Base-by-base conservation (phyloP, 768 basidiomycete genomes). In the Lyophyllum shimeji region DNA sequence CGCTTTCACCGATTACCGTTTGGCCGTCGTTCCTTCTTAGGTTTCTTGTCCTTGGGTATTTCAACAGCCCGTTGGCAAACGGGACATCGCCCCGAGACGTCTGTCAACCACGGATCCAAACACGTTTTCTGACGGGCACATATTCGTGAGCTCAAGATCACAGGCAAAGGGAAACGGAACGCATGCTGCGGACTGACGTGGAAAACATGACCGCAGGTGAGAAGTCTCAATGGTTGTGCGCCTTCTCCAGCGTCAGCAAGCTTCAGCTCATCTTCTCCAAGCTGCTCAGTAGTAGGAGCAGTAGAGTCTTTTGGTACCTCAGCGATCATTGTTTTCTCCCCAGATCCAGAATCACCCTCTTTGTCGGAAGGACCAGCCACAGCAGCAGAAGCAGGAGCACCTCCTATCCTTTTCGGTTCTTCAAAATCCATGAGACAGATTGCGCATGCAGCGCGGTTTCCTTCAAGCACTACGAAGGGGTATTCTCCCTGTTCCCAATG, bases 401-500 rank as follows among this genome's bases (percentile, higher is more conserved):
- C 49, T 52, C 58, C 49, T 63, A 72, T 61, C 64, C 68, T 60
- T 67, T 75, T 71, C 15, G 91, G 91, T 68, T 87, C 88, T 60
- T 89, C 88, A 59, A 92, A 94, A 68, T 93, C 91, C 80, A 88
- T 79, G 60, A 93, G 72, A 67, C 92, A 93, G 52, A 93, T 90
- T 23, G 89, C 89, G 68, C 91, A 93, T 15, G 86, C 82, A 3
- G 92, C 92, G 50, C 91, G 85, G 65, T 93, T 91, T 21, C 83
- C 87, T 61, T 92, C 89, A 34, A 94, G 76, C 42, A 87, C 74
- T 33, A 94, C 89, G 68, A 93, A 93, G 1, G 92, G 91, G 68
- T 88, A 88, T 49, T 86, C 85, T 37, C 82, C 80, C 42, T 80
- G 76, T 63, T 90, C 90, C 87, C 89, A 94, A 49, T 83, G 77